Base-by-base conservation (phyloP, 2,329 filamentous ascomycete genomes). In the Septoria petroselini region DNA sequence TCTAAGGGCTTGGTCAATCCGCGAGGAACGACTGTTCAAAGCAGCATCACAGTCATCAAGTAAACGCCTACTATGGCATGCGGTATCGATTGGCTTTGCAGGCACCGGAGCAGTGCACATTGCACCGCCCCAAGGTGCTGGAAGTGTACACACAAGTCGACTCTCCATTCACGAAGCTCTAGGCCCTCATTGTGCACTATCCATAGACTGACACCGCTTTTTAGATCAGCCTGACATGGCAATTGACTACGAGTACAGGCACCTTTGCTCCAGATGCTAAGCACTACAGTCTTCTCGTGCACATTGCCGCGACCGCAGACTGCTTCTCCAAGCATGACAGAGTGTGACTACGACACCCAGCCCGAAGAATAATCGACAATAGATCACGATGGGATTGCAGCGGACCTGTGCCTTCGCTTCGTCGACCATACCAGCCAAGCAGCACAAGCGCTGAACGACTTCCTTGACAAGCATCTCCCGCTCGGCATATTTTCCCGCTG, bases 391-490 rank as follows among this genome's bases (percentile, higher is more conserved):
- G 3, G 31, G 2, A 18, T 30, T 2, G 11, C 30, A 4, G 17
- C n/a, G 1, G 12, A 23, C 11, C 1, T 2, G 9, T 21, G 31
- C 17, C 12, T 8, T 1, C 31, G 42, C 9, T 45, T 45, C 30
- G 1, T 45, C 0, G 42, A 45, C 30, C 42, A 37, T n/a, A 12
- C 31, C 19, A 21, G 14, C 11, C 9, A 23, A 27, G 30, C 42
- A 1, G 31, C 42, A 15, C 18, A 25, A 7, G 3, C 11, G 2
- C n/a, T 45, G 11, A 45, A 27, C 30, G 3, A 23, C 9, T 30
- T 45, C 7, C 42, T 45, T 1, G 42, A 45, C 9, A 12, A 25
- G 21, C 31, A 45, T 29, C n/a, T 45, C 7, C 42, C 42, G 8
- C 21, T 45, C 11, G 42, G 42, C 7, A 17, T 17, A n/a, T 9